These are phyloP conservation scores for Physcomitrium patens DNA, from an alignment of 225 moss, liverwort and hornwort species.

Conservation along the genomic window DNA sequence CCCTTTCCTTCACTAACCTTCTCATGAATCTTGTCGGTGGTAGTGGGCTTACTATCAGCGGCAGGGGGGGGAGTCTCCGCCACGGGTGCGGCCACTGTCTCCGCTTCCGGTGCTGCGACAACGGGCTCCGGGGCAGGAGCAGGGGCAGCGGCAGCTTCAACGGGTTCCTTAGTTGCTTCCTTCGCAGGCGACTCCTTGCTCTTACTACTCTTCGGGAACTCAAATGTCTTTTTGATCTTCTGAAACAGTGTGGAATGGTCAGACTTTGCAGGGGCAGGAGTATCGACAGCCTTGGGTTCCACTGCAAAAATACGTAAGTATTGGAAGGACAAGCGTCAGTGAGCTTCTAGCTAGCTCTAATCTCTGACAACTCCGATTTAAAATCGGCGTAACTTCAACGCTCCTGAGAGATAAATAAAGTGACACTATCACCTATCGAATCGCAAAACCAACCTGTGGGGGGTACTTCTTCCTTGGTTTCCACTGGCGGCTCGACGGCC, in stretches of 20 bases:
- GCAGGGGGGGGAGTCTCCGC: not conserved
- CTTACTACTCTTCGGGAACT: slow-evolving; percentile 36
- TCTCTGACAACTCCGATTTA: no score
- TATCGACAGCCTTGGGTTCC: slow-evolving; percentile 19
- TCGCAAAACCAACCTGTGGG: slow-evolving; percentile 13
- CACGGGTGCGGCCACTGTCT: not conserved
- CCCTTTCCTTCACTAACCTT: slow-evolving; percentile 36
- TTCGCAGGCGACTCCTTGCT: slow-evolving; percentile 32
- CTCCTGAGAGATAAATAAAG: not conserved
- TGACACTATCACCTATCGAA: no score
- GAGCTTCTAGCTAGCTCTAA: no score
- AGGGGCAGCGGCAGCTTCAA: not conserved
- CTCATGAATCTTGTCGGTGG: slow-evolving; percentile 29
- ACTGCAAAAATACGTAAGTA: not conserved
- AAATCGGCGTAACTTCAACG: no score
- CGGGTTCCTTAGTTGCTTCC: slow-evolving; percentile 10
- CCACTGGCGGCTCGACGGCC: slow-evolving; percentile 3
- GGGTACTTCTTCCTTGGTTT: slow-evolving; percentile 18
- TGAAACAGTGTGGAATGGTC: slow-evolving; percentile 30
- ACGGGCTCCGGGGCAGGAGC: not conserved
- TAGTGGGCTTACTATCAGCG: slow-evolving; percentile 19
- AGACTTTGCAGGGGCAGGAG: not conserved
- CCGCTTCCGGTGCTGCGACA: not conserved
- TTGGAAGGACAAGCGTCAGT: no score
- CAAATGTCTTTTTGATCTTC: slow-evolving; percentile 34